Base-by-base conservation (phyloP, 1,284 basidiomycete species). In the Ceratobasidium sp. region DNA sequence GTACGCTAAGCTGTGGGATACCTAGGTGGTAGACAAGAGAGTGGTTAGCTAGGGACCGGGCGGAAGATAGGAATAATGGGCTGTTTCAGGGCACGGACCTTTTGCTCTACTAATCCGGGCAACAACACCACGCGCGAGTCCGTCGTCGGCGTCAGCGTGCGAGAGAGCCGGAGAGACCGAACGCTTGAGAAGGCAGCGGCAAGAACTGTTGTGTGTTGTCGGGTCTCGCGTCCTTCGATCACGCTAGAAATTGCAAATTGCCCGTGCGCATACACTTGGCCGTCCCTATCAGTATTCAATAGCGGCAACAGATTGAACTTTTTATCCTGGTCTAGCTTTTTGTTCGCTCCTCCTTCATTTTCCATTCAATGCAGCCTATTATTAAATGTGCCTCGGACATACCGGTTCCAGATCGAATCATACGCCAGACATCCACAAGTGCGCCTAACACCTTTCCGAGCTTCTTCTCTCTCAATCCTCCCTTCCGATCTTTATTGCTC, bases 261-360 rank as follows among this genome's bases (percentile, higher is more conserved):
- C 23, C 21, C 5, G 23, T 26, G 50, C 50, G 50, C 23, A 53
- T 53, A 53, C 50, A 53, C 50, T 53, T 53, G 21, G 50, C 26
- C 50, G 26, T 53, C 50, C 26, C 50, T 23, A 53, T 53, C 50
- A 53, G 50, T 53, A 53, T 53, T 53, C 50, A 53, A 12, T 53
- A 16, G 41, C 41, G n/a, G 41, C 41, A n/a, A 45, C n/a, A 45
- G 41, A 45, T 45, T n/a, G n/a, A n/a, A 45, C 12, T 45, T 45
- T 45, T n/a, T 45, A 45, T 45, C 41, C n/a, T 45, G 41, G n/a
- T 48, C 8, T n/a, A 48, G 23, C n/a, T 14, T 48, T 48, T 48
- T 48, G 9, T n/a, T n/a, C 46, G n/a, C n/a, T n/a, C n/a, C n/a
- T n/a, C n/a, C n/a, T n/a, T n/a, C n/a, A n/a, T n/a, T n/a, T n/a